A percentile compares a stretch with the other conserved stretches of the same genome.
Conservation (phyloP, 352 stramenopile genomes). For the Lagenidium giganteum region DNA sequence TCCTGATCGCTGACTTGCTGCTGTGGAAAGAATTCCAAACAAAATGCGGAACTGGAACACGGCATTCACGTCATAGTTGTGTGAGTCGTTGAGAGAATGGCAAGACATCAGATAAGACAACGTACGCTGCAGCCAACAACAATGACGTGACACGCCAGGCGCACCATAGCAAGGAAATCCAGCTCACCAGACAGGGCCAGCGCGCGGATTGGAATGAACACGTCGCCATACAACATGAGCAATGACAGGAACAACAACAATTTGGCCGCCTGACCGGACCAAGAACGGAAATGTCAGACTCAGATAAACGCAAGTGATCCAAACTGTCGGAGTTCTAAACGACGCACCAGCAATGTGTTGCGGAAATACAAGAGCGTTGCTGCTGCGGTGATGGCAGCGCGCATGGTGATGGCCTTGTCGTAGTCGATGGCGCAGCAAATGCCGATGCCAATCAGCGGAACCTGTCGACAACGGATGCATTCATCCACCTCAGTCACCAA, state of each 20-base stretch:
- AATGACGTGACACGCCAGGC: too few relatives aligned
- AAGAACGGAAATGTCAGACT: not conserved
- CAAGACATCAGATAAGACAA: too few relatives aligned
- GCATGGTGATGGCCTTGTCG: constrained; percentile 44
- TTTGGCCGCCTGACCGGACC: constrained; percentile 24
- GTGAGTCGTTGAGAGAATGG: too few relatives aligned
- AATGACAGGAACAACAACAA: constrained; percentile 48
- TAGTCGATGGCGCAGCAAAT: constrained; percentile 36
- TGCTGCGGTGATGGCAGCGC: constrained; percentile 22
- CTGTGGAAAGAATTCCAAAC: too few relatives aligned
- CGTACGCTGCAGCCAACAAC: too few relatives aligned
- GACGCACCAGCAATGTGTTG: constrained; percentile 40
- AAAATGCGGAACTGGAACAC: too few relatives aligned
- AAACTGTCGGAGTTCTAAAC: not conserved
- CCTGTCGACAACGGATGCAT: constrained; percentile 15
- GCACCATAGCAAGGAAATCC: too few relatives aligned
- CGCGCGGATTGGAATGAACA: constrained; percentile 32
- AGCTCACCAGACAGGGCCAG: constrained; percentile 9
- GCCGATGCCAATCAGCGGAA: constrained; percentile 24
- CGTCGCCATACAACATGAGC: constrained; percentile 50
- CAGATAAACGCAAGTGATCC: not conserved
- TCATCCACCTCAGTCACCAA: constrained; percentile 3
- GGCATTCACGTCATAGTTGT: too few relatives aligned
- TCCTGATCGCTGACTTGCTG: too few relatives aligned
- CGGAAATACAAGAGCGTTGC: constrained; percentile 57